Percentiles rank a stretch among this genome's conserved stretches.
Evolutionary conservation across 345 rosid species (phyloP).

Genomic region (Eucalyptus erythrocorys): DNA sequence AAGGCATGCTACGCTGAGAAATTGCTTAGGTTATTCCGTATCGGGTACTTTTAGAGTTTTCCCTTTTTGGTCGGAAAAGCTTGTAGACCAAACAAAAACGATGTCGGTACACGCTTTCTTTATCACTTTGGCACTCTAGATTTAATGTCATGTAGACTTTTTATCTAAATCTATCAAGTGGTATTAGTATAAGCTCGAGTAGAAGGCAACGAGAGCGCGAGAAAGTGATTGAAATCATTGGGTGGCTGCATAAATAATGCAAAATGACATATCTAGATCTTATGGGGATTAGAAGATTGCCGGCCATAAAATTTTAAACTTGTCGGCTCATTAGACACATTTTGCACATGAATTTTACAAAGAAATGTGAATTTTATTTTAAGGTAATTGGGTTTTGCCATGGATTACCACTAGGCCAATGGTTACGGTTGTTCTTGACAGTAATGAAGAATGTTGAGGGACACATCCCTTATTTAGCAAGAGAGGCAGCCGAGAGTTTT

Average conservation of each 20-base stretch:
- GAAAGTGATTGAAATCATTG: background rate
- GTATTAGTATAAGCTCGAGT: background rate
- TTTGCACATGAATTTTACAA: background rate
- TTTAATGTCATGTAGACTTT: background rate
- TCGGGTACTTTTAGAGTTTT: background rate
- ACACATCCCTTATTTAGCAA: background rate
- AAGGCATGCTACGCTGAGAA: background rate
- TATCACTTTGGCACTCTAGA: background rate
- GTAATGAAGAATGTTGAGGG: background rate
- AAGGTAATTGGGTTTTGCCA: background rate
- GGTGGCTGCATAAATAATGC: background rate
- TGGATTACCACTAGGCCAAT: background rate
- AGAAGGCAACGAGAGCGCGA: background rate
- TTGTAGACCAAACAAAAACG: background rate
- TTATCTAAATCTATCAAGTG: background rate
- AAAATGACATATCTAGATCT: background rate
- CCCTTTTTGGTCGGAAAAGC: background rate
- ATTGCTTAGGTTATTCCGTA: background rate
- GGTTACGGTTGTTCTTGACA: background rate
- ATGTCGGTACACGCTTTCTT: background rate
- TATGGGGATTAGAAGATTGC: background rate
- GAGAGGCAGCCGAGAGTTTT: background rate
- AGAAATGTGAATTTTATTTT: background rate
- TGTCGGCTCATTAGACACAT: background rate
- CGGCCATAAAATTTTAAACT: background rate